Evolutionary conservation across 2,329 filamentous ascomycete species (phyloP).

Genomic region (Verticillium nubilum): DNA sequence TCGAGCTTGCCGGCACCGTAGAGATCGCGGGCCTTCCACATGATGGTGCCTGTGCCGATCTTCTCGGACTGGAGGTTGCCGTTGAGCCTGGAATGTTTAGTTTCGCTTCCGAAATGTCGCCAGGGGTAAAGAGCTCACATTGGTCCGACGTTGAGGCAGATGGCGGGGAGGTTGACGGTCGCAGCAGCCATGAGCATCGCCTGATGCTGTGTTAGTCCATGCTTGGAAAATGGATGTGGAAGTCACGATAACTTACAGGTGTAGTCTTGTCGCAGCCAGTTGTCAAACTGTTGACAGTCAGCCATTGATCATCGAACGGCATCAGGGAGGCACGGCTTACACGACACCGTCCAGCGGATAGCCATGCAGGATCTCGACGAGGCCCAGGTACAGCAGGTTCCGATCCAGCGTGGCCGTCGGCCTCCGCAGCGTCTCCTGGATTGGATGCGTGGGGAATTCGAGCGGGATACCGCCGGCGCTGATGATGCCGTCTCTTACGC

Average conservation of each 20-base stretch:
- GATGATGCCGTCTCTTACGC: constrained; percentile 43
- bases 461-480: constrained; percentile 42
- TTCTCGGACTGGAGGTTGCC: constrained; percentile 34
- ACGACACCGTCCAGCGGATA: constrained; percentile 46
- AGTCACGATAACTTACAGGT: constrained; percentile 22
- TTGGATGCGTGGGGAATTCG: constrained; percentile 47
- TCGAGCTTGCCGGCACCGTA: constrained; percentile 40
- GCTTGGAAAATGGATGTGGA: background rate
- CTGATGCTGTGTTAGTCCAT: background rate
- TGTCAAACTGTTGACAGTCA: constrained; percentile 21
- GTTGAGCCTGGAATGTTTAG: constrained; percentile 24
- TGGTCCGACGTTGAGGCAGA: constrained; percentile 42
- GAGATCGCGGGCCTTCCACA: constrained; percentile 43
- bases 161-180: constrained; percentile 44
- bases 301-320: too few relatives aligned
- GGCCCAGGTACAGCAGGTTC: constrained; percentile 39
- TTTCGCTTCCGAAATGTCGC: too few relatives aligned
- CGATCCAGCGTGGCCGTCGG: constrained; percentile 44
- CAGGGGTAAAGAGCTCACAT: background rate
- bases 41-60: constrained; percentile 38
- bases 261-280: constrained; percentile 50
- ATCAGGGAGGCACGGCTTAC: background rate
- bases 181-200: constrained; percentile 40
- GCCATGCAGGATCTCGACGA: constrained; percentile 41
- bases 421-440: constrained; percentile 40